phyloP scores from a whole-genome alignment of 2,329 filamentous ascomycete genomes.

The Cordyceps cateniannulata region DNA sequence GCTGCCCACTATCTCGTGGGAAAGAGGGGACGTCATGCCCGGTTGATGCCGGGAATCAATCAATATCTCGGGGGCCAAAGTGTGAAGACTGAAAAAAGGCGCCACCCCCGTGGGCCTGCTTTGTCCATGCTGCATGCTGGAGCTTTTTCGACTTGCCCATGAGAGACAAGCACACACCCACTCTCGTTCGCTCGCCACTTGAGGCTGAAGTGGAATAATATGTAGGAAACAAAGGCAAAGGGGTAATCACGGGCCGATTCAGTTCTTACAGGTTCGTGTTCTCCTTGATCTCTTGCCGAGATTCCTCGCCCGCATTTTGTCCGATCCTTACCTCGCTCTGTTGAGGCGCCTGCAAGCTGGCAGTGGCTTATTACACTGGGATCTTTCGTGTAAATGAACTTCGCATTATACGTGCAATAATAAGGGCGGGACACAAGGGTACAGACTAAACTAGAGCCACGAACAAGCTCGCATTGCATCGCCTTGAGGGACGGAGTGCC shows the following conservation, averaged over 20 bases:
- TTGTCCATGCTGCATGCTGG: neutral
- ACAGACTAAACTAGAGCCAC: neutral
- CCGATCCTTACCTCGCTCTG: neutral
- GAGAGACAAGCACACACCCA: neutral
- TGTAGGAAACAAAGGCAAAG: neutral
- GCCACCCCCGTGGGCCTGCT: neutral
- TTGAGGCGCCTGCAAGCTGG: neutral
- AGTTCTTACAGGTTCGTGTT: neutral
- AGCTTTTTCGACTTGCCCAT: neutral
- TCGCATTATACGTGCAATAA: neutral
- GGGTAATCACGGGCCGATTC: neutral
- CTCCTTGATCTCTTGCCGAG: neutral
- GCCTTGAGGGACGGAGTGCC: too few species aligned
- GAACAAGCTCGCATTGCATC: neutral
- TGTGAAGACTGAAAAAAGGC: neutral
- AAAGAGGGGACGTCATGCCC: neutral
- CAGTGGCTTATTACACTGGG: neutral
- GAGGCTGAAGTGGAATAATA: neutral
- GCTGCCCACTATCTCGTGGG: neutral
- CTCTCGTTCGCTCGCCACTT: neutral
- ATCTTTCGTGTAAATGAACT: neutral
- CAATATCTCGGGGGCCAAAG: neutral
- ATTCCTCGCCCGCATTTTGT: neutral
- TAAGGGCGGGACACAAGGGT: neutral
- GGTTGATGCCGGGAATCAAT: neutral